phyloP scores from a whole-genome alignment of 2,329 filamentous ascomycete species.

The Teratosphaeria destructans region DNA sequence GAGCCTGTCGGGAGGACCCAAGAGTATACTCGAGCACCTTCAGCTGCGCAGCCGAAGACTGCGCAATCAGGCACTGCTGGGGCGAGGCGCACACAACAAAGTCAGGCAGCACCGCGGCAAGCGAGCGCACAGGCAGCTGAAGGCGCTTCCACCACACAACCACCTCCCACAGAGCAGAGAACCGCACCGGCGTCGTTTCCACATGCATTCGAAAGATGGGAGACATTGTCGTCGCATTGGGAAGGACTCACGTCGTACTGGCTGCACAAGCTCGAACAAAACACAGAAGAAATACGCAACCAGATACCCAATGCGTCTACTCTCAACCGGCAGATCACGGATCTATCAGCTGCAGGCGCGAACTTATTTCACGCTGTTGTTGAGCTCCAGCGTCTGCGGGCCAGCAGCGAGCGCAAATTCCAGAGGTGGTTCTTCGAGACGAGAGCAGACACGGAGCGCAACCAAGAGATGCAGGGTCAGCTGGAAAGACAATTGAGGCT shows the following conservation, averaged over 20 bases:
- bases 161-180: constrained; percentile 11
- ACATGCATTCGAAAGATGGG: constrained; percentile 96
- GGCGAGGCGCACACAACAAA: constrained; percentile 15
- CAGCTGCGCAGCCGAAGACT: constrained; percentile 15
- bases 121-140: constrained; percentile 9
- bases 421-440: constrained; percentile 99
- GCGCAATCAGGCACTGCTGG: constrained; percentile 11
- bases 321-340: constrained; percentile 85
- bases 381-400: constrained; percentile 83
- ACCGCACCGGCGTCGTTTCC: constrained; percentile 62
- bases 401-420: constrained; percentile 93
- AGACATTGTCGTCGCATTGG: constrained; percentile 94
- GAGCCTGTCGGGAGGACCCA: constrained; percentile 22
- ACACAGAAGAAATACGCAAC: constrained; percentile 70
- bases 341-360: constrained; percentile 91
- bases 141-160: constrained; percentile 9
- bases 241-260: constrained; percentile 95
- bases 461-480: constrained; percentile 70
- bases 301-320: constrained; percentile 72
- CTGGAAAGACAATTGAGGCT: constrained; percentile 65
- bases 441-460: constrained; percentile 72
- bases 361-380: constrained; percentile 97
- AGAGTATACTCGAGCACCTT: constrained; percentile 9
- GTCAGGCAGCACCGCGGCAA: constrained; percentile 16
- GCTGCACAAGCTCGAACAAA: constrained; percentile 86